Base-by-base conservation (phyloP, 2,329 filamentous ascomycete genomes). In the Aspergillus spinulosporus region DNA sequence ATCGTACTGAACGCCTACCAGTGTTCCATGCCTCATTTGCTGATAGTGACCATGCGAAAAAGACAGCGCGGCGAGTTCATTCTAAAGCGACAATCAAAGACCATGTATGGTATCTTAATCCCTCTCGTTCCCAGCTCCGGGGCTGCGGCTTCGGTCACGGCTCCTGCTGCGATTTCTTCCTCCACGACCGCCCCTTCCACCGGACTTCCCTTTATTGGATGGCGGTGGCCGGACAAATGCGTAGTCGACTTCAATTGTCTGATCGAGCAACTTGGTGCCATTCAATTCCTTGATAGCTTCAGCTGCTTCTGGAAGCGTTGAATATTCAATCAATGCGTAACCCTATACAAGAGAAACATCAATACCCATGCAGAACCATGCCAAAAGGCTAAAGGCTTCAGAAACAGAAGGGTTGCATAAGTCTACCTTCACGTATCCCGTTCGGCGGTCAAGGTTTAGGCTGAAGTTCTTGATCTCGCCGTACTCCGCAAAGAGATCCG, bases 391-490 rank as follows among this genome's bases (percentile, higher is more conserved):
- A 15, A 39, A 29, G 9, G 9, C 4, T 11, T 7, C n/a, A 36
- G 39, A 47, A 34, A 34, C n/a, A 14, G 29, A 54, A 28, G 21
- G 6, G 28, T 12, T 12, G 40, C 5, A 28, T n/a, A 15, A 58
- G 64, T 72, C 14, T 67, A 86, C 85, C 82, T 88, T 88, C 58
- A 87, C 85, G 68, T 87, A 88, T 70, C 85, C 85, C 14, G 84
- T 87, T 64, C 85, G 76, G 51, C 85, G 79, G 69, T 88, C 85
- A 61, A 88, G 70, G 66, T 87, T 87, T 75, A 88, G 73, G 67
- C 85, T 85, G 66, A 87, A 72, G 66, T 87, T 87, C 78, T 86
- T 87, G 66, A 88, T 86, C 66, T 86, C 83, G 54, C 85, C 85
- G 63, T 82, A 85, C 59, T 88, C 85, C 58, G 82, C 84, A 68